phyloP scores from a whole-genome alignment of 768 basidiomycete species.

The Holtermanniella nyarrowii region DNA sequence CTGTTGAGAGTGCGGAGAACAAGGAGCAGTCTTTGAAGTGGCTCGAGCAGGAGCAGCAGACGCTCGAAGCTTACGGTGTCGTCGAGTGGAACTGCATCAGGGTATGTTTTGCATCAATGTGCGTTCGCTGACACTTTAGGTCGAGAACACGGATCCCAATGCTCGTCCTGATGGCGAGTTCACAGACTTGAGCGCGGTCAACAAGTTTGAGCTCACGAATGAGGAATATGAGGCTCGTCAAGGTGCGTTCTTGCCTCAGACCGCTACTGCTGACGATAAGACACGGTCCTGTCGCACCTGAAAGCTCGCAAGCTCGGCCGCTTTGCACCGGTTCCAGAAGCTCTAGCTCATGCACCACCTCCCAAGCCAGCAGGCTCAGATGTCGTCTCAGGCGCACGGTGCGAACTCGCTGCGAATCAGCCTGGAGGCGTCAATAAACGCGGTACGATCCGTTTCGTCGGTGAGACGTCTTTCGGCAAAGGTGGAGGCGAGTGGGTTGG shows the following conservation, averaged over 20 bases:
- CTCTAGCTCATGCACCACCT: slow-evolving; percentile 33
- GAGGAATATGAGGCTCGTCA: slow-evolving; percentile 69
- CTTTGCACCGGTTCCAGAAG: slow-evolving; percentile 49
- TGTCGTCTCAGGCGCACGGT: slow-evolving; percentile 63
- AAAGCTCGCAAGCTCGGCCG: slow-evolving; percentile 77
- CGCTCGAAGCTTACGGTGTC: slow-evolving; percentile 64
- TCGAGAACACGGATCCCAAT: slow-evolving; percentile 66
- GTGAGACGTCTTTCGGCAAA: slow-evolving; percentile 62
- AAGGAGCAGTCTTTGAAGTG: slow-evolving; percentile 44
- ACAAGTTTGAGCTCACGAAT: slow-evolving; percentile 81
- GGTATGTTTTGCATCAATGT: slow-evolving; percentile 45
- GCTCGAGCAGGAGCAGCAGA: slow-evolving; percentile 58
- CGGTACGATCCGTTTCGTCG: slow-evolving; percentile 78
- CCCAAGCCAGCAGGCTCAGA: slow-evolving; percentile 38
- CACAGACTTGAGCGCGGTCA: slow-evolving; percentile 71
- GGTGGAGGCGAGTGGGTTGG: slow-evolving; percentile 70
- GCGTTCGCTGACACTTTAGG: slow-evolving; percentile 42
- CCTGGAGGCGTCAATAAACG: slow-evolving; percentile 58
- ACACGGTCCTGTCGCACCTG: slow-evolving; percentile 82
- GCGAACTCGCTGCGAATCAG: slow-evolving; percentile 65
- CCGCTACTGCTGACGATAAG: slow-evolving; percentile 42
- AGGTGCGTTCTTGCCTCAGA: slow-evolving; percentile 46
- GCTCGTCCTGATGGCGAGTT: slow-evolving; percentile 68
- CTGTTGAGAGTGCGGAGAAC: slow-evolving; percentile 46
- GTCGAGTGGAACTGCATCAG: slow-evolving; percentile 69